Evolutionary conservation across 768 basidiomycete species (phyloP).

Genomic region (Roridomyces roridus): DNA sequence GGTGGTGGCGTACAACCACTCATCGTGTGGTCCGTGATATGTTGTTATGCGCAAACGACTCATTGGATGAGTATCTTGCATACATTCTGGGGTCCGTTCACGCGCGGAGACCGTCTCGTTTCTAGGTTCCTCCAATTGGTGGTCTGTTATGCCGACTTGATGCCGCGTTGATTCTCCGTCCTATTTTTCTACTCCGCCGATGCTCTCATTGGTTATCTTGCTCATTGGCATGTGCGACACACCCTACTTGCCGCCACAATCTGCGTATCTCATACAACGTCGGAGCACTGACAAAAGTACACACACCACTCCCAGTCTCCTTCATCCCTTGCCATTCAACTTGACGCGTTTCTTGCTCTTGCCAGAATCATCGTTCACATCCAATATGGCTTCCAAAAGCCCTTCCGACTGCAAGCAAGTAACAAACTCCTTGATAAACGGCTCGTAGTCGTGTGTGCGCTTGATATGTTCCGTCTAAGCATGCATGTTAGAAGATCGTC

Average conservation of each 20-base stretch:
- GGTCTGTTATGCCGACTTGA: no score
- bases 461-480: conserved; percentile 60
- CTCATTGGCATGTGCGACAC: no score
- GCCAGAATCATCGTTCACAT: conserved; percentile 39
- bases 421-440: conserved; percentile 58
- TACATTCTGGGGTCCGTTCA: background rate
- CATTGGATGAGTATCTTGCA: no score
- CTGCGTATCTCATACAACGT: no score
- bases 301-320: background rate
- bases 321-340: conserved; percentile 15
- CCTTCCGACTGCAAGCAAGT: conserved; percentile 51
- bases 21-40: no score
- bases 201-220: no score
- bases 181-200: no score
- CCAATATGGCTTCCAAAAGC: conserved; percentile 49
- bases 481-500: background rate
- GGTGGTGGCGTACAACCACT: no score
- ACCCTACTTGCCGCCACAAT: no score
- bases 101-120: no score
- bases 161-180: no score
- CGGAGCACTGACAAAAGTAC: background rate
- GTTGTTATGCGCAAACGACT: background rate
- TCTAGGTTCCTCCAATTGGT: no score
- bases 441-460: conserved; percentile 68
- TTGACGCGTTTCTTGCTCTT: conserved; percentile 30